phyloP scores from a whole-genome alignment of 768 basidiomycete genomes.

The Boletus pseudopeckii region DNA sequence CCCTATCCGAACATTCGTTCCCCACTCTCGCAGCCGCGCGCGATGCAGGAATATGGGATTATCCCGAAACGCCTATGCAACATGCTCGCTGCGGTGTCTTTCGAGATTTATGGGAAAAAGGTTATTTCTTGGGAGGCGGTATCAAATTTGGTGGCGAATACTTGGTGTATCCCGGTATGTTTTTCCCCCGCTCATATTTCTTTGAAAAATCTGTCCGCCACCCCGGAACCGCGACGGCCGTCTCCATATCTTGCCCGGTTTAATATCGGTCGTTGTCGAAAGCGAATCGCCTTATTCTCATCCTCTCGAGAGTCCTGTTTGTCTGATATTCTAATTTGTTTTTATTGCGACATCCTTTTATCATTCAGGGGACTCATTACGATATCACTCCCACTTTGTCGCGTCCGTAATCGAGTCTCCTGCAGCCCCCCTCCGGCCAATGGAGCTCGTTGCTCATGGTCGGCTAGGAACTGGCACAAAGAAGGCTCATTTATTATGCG shows the following conservation, averaged over 20 bases:
- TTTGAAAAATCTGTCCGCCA: neutral
- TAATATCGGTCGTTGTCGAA: neutral
- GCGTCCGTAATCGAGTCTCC: conserved; percentile 75
- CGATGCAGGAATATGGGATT: conserved; percentile 71
- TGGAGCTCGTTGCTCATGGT: conserved; percentile 96
- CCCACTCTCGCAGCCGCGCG: conserved; percentile 57
- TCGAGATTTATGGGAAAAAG: conserved; percentile 74
- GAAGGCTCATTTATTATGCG: conserved; percentile 89
- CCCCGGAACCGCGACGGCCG: neutral
- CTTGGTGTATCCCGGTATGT: conserved; percentile 89
- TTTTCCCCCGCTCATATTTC: neutral
- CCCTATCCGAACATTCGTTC: conserved; percentile 42
- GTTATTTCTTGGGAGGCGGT: conserved; percentile 84
- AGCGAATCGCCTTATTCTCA: neutral
- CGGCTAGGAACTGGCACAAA: conserved; percentile 95
- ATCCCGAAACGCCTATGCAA: conserved; percentile 62
- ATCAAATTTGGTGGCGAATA: conserved; percentile 97
- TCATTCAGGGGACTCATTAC: conserved; percentile 77
- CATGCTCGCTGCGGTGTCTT: conserved; percentile 79
- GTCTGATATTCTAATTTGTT: conserved; percentile 6
- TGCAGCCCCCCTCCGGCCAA: conserved; percentile 60
- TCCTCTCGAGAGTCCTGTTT: neutral
- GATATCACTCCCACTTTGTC: conserved; percentile 96
- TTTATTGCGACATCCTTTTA: neutral
- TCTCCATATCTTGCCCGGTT: neutral